Base-by-base conservation (phyloP, 1,284 basidiomycete species). In the Trichosporon inkin region DNA sequence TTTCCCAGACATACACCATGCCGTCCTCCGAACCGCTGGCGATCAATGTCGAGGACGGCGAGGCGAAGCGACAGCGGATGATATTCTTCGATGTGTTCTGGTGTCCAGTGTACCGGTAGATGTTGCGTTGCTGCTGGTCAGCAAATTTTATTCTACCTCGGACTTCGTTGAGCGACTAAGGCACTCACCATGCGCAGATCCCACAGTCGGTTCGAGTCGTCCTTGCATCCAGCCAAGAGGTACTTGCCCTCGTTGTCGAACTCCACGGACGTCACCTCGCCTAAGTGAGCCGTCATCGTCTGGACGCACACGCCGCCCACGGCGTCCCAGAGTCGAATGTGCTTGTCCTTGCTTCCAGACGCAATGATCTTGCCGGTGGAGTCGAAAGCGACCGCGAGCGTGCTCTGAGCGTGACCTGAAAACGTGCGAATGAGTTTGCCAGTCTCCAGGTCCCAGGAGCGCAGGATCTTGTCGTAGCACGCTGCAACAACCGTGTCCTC, bases 61-160 rank as follows among this genome's bases (percentile, higher is more conserved):
- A 71, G 0, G 77, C 78, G 62, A 82, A 82, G 16, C 71, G 66
- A 28, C 74, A 74, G 7, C 80, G 72, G 51, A 82, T 78, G 39
- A 81, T 77, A 70, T 81, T 81, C 63, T 81, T 80, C 20, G 78
- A 78, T 10, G 81, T 81, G 63, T 82, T 82, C 64, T 80, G 80
- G 60, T 81, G 79, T 0, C 80, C 79, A 24, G 78, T 81, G 68
- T 81, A 82, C 3, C 80, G 67, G 55, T 78, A 77, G 4, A 81
- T 63, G 24, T 77, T 79, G 10, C 72, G 70, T 65, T 76, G 74
- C 77, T 79, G 61, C 8, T 16, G 6, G 53, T 54, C 38, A 57
- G 63, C 38, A 6, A 16, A 32, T 32, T 32, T 32, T 32, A n/a
- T n/a, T n/a, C n/a, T 22, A 7, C 22, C 14, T 3, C 39, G 51